Base-by-base conservation (phyloP, 495 filamentous ascomycete genomes). In the Xylona heveae region DNA sequence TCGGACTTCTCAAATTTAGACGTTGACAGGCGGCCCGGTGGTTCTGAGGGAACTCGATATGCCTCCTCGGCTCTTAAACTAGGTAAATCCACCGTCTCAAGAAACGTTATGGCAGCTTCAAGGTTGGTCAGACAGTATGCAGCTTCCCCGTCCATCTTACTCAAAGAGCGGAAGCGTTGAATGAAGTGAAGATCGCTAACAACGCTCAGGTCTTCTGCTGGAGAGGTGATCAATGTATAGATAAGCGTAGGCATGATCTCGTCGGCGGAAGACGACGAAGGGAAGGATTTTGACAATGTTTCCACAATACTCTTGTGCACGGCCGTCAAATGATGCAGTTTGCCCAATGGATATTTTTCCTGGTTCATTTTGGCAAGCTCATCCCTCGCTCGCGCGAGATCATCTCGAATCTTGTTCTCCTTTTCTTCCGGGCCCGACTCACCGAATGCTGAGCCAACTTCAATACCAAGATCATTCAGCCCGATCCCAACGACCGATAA, bases 101-200 rank as follows among this genome's bases (percentile, higher is more conserved):
- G 58, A 46, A 99, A 99, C 33, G 74, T 78, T 27, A 95, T 82
- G 29, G 85, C 74, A 4, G 88, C 88, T 54, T 99, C 88, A 7
- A 95, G 71, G 44, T 88, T 95, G 8, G 88, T 93, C 24, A 99
- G 62, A 42, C 88, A 95, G 48, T 95, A 99, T 12, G 88, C 84
- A 7, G 78, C 76, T 50, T 95, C 90, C 17, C 88, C 88, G 30
- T 88, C 77, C 10, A 95, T 66, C 41, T 81, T 92, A 28, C 55
- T 75, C 28, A 78, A 68, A 38, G 80, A 74, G 37, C 88, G 74
- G 48, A 99, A 99, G 36, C 84, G 61, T 47, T 94, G 85, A 41
- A 92, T 83, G 49, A 95, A 99, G 37, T 76, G 69, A 8, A 85
- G 59, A 48, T 99, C 90, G 53, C 83, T 93, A 46, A 94, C 79